A percentile compares a stretch with the other conserved stretches of the same genome.
Evolutionary conservation across 345 rosid genomes (phyloP).

Genomic region (Linum usitatissimum): DNA sequence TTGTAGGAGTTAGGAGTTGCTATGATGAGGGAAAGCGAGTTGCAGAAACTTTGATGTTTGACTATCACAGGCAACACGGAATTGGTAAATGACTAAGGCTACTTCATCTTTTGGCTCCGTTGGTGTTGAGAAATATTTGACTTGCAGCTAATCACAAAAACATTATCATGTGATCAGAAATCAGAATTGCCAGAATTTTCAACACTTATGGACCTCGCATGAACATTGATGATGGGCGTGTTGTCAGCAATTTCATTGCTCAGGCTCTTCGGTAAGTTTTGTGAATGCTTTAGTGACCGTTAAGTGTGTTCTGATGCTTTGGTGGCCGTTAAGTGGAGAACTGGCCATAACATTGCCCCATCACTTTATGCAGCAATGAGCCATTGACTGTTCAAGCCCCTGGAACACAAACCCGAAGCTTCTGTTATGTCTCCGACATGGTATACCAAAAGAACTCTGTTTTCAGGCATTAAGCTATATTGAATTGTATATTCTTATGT

Average conservation of each 20-base stretch:
- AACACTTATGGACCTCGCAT: slow-evolving; percentile 97
- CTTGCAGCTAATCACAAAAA: too few relatives aligned
- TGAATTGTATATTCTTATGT: too few relatives aligned
- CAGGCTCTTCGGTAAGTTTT: slow-evolving; percentile 71
- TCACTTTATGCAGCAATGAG: slow-evolving; percentile 41
- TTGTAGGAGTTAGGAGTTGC: slow-evolving; percentile 82
- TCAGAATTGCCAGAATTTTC: slow-evolving; percentile 96
- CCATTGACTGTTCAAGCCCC: slow-evolving; percentile 89
- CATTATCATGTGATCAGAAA: slow-evolving; percentile 30
- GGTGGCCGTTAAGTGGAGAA: neutral
- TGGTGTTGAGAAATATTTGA: too few relatives aligned
- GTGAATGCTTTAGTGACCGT: too few relatives aligned
- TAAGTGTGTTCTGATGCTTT: too few relatives aligned
- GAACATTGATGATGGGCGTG: slow-evolving; percentile 99
- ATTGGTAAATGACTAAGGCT: slow-evolving; percentile 32
- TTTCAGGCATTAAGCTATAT: too few relatives aligned
- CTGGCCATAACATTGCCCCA: neutral
- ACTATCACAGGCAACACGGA: slow-evolving; percentile 95
- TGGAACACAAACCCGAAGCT: slow-evolving; percentile 95
- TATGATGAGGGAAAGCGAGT: slow-evolving; percentile 98
- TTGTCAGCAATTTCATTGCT: slow-evolving; percentile 98
- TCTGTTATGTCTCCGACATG: slow-evolving; percentile 95
- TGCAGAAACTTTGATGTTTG: slow-evolving; percentile 95
- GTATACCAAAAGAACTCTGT: slow-evolving; percentile 21
- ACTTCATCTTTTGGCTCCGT: too few relatives aligned